A percentile compares a stretch with the other conserved stretches of the same genome.
phyloP scores from a whole-genome alignment of 75 land plant species.

The Azolla pinnata region DNA sequence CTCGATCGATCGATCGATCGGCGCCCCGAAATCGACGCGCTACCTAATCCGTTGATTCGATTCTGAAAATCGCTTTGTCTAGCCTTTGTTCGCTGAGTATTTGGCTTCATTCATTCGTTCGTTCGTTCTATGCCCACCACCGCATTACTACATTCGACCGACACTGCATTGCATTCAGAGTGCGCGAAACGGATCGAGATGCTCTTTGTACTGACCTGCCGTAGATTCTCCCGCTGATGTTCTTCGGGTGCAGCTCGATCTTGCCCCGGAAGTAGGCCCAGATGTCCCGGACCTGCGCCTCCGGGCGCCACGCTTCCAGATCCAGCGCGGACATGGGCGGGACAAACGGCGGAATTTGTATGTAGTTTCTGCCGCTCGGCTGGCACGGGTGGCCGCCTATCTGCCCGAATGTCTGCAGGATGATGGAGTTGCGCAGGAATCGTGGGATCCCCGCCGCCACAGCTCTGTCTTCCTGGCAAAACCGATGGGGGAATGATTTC shows the following conservation, averaged over 20 bases:
- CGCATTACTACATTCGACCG: too few species aligned
- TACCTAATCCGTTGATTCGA: too few species aligned
- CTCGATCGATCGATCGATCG: too few species aligned
- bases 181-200: background rate
- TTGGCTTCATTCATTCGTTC: too few species aligned
- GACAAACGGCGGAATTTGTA: constrained; percentile 81
- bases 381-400: constrained; percentile 71
- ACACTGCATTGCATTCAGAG: background rate
- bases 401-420: constrained; percentile 73
- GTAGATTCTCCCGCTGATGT: constrained; percentile 72
- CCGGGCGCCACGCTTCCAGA: constrained; percentile 12
- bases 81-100: too few species aligned
- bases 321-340: constrained; percentile 21
- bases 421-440: constrained; percentile 62
- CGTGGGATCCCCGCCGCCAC: constrained; percentile 59
- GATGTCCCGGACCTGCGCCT: constrained; percentile 43
- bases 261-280: constrained; percentile 78
- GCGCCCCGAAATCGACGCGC: too few species aligned
- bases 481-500: too few species aligned
- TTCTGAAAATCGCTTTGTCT: too few species aligned
- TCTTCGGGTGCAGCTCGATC: constrained; percentile 91
- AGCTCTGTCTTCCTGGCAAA: constrained; percentile 56
- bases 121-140: too few species aligned
- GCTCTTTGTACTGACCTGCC: too few species aligned
- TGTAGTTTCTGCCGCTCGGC: constrained; percentile 37